Percentiles rank a stretch among this genome's conserved stretches.
Conservation (phyloP, 2,329 filamentous ascomycete genomes). For the Blumeria graminis region DNA sequence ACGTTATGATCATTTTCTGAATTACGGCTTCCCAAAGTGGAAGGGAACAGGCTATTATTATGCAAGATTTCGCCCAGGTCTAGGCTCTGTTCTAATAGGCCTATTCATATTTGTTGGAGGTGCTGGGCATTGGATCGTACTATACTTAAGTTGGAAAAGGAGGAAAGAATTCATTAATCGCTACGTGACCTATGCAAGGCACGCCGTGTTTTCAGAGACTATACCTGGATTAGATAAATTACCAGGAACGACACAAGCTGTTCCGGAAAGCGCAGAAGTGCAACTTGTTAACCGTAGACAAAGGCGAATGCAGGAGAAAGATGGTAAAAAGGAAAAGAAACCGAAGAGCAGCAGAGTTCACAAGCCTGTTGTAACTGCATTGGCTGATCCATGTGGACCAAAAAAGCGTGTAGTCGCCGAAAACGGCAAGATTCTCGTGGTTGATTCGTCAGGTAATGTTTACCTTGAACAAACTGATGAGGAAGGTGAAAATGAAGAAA, state of each 20-base stretch:
- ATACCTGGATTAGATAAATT: conserved; percentile 39
- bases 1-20: conserved; percentile 84
- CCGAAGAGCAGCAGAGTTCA: conserved; percentile 26
- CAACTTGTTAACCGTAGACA: conserved; percentile 56
- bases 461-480: conserved; percentile 84
- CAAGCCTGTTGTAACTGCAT: conserved; percentile 17
- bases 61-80: conserved; percentile 68
- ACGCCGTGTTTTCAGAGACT: conserved; percentile 75
- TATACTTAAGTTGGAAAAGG: conserved; percentile 71
- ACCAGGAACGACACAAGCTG: conserved; percentile 16
- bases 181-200: conserved; percentile 74
- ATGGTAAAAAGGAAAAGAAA: conserved; percentile 40
- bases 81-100: conserved; percentile 62
- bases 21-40: conserved; percentile 87
- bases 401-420: conserved; percentile 77
- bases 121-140: conserved; percentile 61
- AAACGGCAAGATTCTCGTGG: conserved; percentile 86
- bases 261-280: conserved; percentile 23
- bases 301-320: conserved; percentile 70
- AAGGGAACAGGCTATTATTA: conserved; percentile 98
- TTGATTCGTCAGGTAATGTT: conserved; percentile 78
- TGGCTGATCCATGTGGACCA: conserved; percentile 39
- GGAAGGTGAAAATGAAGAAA: conserved; percentile 63
- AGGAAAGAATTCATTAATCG: conserved; percentile 77
- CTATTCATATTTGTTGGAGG: conserved; percentile 67